Conservation (phyloP, 2,329 filamentous ascomycete species). For the Cercospora berteroae region DNA sequence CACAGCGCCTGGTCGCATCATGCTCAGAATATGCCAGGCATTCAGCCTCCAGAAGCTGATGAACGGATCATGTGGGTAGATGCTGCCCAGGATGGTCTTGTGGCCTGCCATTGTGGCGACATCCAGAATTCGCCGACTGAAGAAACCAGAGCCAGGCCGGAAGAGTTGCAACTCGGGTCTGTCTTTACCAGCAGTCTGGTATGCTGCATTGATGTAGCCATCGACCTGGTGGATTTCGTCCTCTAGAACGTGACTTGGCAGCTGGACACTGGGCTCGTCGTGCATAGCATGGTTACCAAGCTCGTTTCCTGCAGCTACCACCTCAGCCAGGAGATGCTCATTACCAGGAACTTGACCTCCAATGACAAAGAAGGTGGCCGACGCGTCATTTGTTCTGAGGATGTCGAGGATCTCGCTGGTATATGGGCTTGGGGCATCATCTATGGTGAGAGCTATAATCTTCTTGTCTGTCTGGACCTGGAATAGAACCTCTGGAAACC, state of each 20-base stretch:
- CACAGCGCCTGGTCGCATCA: slow-evolving; percentile 72
- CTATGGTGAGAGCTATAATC: slow-evolving; percentile 78
- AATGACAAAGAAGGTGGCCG: slow-evolving; percentile 86
- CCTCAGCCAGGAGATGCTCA: slow-evolving; percentile 49
- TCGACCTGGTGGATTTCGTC: slow-evolving; percentile 66
- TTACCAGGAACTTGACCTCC: slow-evolving; percentile 67
- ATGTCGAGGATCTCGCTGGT: slow-evolving; percentile 69
- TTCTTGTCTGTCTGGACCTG: slow-evolving; percentile 61
- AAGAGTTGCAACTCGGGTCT: slow-evolving; percentile 64
- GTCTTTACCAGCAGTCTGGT: slow-evolving; percentile 42
- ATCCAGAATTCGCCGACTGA: slow-evolving; percentile 66
- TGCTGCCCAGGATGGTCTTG: slow-evolving; percentile 72
- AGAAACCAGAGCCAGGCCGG: slow-evolving; percentile 80
- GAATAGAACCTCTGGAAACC: slow-evolving; percentile 78
- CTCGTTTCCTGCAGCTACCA: slow-evolving; percentile 56
- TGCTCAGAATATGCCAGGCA: slow-evolving; percentile 74
- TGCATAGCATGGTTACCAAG: slow-evolving; percentile 87
- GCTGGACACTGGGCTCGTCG: slow-evolving; percentile 69
- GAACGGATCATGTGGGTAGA: slow-evolving; percentile 92
- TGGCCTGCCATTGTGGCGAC: slow-evolving; percentile 63
- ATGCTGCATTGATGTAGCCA: slow-evolving; percentile 56
- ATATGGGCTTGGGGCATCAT: slow-evolving; percentile 75
- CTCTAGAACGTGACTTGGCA: slow-evolving; percentile 60
- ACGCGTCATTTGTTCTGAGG: slow-evolving; percentile 63
- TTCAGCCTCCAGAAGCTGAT: slow-evolving; percentile 68